Percentiles rank a stretch among this genome's conserved stretches.
Conservation (phyloP, 768 basidiomycete genomes). For the Hortiboletus flavorubellus region DNA sequence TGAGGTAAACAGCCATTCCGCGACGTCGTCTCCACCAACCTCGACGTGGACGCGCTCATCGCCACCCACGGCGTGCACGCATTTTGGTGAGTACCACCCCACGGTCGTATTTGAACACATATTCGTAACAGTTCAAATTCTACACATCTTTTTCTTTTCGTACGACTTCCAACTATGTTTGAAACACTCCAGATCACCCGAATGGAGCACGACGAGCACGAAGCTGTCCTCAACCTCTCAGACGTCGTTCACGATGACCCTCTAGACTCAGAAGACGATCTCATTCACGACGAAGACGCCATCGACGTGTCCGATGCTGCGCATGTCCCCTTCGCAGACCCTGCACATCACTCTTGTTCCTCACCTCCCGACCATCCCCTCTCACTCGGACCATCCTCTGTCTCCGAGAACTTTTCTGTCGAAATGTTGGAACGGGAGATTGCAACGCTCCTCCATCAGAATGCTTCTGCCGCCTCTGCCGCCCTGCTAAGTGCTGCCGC, state of each 20-base stretch:
- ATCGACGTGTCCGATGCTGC: slow-evolving; percentile 32
- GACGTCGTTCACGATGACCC: slow-evolving; percentile 84
- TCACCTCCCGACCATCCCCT: slow-evolving; percentile 29
- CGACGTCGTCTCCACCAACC: slow-evolving; percentile 1
- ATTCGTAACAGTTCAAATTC: no score
- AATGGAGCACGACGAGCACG: slow-evolving; percentile 56
- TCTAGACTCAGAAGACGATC: slow-evolving; percentile 53
- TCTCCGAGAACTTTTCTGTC: slow-evolving; percentile 54
- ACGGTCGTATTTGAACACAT: no score
- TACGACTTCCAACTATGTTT: no score
- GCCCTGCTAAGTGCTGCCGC: slow-evolving; percentile 63
- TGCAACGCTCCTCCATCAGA: slow-evolving; percentile 69
- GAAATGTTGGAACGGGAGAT: slow-evolving; percentile 80
- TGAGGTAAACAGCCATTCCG: slow-evolving; percentile 23
- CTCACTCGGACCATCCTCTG: slow-evolving; percentile 38
- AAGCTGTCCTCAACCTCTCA: slow-evolving; percentile 66
- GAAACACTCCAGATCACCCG: slow-evolving; percentile 10
- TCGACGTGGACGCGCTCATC: slow-evolving; percentile 23
- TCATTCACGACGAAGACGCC: slow-evolving; percentile 28
- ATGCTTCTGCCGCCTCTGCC: slow-evolving; percentile 65
- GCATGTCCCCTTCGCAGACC: slow-evolving; percentile 25
- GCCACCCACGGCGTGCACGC: slow-evolving; percentile 18
- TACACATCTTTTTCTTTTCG: neutral
- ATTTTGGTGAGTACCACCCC: slow-evolving; percentile 13
- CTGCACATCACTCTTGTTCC: slow-evolving; percentile 16